Conservation (phyloP, 2,329 filamentous ascomycete species). For the Aspergillus ustus region DNA sequence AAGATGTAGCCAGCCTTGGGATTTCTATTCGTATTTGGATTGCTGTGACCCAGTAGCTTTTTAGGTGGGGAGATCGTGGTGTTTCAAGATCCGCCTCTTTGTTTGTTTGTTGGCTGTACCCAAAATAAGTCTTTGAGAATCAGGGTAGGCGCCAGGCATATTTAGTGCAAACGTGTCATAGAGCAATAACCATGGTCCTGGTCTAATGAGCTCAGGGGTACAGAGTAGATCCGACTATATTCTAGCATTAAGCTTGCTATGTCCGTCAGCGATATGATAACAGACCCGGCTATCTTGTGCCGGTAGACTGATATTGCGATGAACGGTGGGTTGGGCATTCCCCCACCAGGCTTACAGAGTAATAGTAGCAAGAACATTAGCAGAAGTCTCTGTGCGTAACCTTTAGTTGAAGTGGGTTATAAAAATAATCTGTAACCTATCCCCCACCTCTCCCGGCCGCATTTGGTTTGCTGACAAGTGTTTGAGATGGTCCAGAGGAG, state of each 20-base stretch:
- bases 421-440: no score
- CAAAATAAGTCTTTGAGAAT: not conserved
- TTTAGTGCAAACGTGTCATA: not conserved
- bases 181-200: not conserved
- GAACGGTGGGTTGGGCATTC: no score
- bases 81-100: conserved; percentile 5
- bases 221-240: not conserved
- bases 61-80: not conserved
- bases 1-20: conserved; percentile 1
- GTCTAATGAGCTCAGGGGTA: not conserved
- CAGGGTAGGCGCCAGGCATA: not conserved
- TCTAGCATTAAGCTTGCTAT: not conserved
- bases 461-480: no score
- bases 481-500: no score
- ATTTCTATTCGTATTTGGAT: not conserved
- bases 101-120: not conserved
- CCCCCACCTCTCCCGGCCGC: no score
- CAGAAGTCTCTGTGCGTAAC: no score
- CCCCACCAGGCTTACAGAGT: no score
- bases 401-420: no score
- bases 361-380: no score
- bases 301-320: no score
- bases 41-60: not conserved
- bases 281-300: no score
- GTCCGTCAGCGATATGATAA: no score